A percentile compares a stretch with the other conserved stretches of the same genome.
Evolutionary conservation across 345 rosid species (phyloP).

Genomic region (Gossypium longicalyx): DNA sequence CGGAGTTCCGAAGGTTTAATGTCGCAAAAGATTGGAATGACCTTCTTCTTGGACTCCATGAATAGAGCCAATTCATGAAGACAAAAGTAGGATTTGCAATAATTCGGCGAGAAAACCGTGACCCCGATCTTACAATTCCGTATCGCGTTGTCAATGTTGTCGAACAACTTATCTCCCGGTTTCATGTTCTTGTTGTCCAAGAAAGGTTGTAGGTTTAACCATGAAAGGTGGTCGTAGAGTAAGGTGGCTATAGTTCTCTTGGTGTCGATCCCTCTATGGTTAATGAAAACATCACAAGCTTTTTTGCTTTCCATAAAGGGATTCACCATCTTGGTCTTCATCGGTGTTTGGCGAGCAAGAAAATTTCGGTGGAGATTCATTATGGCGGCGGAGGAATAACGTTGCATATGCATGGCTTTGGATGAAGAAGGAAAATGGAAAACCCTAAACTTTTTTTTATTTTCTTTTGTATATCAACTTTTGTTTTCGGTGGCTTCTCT

Average conservation of each 20-base stretch:
- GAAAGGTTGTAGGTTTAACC: constrained; percentile 46
- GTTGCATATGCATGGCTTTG: constrained; percentile 7
- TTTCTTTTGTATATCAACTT: neutral
- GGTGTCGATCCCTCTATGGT: constrained; percentile 71
- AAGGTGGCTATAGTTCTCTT: constrained; percentile 49
- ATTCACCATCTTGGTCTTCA: neutral
- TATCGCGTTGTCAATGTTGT: constrained; percentile 48
- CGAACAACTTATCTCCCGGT: constrained; percentile 64
- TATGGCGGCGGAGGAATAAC: neutral
- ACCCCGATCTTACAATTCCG: constrained; percentile 47
- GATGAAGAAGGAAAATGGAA: neutral
- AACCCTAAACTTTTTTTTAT: neutral
- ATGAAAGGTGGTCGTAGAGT: constrained; percentile 54
- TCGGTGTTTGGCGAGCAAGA: neutral
- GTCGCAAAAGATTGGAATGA: constrained; percentile 66
- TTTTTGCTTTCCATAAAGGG: neutral
- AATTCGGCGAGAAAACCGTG: constrained; percentile 57
- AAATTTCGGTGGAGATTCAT: neutral
- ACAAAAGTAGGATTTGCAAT: constrained; percentile 59
- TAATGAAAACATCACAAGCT: constrained; percentile 58
- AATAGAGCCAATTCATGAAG: constrained; percentile 64
- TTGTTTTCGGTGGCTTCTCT: neutral
- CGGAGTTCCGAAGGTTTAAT: constrained; percentile 68
- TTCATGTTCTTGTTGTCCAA: constrained; percentile 73
- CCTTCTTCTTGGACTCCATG: constrained; percentile 62